These are phyloP conservation scores for Paralagenidium karlingii DNA, from an alignment of 352 stramenopile genomes.

Conservation along the genomic window DNA sequence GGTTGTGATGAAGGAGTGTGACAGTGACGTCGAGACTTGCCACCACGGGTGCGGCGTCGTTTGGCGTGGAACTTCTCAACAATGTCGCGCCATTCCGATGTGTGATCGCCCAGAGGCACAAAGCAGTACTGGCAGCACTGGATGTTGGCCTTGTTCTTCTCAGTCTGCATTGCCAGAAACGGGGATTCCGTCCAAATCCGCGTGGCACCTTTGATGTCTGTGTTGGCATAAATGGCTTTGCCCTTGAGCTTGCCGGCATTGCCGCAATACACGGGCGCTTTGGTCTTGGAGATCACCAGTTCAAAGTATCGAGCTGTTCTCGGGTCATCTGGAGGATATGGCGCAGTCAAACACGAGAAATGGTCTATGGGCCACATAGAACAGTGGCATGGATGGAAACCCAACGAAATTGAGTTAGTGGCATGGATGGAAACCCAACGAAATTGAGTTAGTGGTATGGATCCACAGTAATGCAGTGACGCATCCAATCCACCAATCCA, in stretches of 20 bases:
- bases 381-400: too few relatives aligned
- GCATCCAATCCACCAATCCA: too few relatives aligned
- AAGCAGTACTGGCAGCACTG: conserved; percentile 64
- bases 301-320: conserved; percentile 16
- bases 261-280: conserved; percentile 41
- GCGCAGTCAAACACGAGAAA: conserved; percentile 35
- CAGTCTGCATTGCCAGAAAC: conserved; percentile 64
- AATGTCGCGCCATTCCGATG: conserved; percentile 30
- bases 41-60: too few relatives aligned
- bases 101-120: conserved; percentile 35
- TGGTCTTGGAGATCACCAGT: conserved; percentile 41
- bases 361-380: too few relatives aligned
- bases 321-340: conserved; percentile 32
- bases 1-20: too few relatives aligned
- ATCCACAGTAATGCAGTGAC: too few relatives aligned
- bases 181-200: conserved; percentile 59
- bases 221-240: conserved; percentile 57
- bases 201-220: conserved; percentile 22
- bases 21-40: too few relatives aligned
- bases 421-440: too few relatives aligned
- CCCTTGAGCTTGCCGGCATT: conserved; percentile 49
- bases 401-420: too few relatives aligned
- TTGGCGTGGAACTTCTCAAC: conserved; percentile 16
- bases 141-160: conserved; percentile 20
- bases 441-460: too few relatives aligned